Percentiles rank a stretch among this genome's conserved stretches.
phyloP scores from a whole-genome alignment of 306 rosid genomes.

The Gleditsia sinensis region DNA sequence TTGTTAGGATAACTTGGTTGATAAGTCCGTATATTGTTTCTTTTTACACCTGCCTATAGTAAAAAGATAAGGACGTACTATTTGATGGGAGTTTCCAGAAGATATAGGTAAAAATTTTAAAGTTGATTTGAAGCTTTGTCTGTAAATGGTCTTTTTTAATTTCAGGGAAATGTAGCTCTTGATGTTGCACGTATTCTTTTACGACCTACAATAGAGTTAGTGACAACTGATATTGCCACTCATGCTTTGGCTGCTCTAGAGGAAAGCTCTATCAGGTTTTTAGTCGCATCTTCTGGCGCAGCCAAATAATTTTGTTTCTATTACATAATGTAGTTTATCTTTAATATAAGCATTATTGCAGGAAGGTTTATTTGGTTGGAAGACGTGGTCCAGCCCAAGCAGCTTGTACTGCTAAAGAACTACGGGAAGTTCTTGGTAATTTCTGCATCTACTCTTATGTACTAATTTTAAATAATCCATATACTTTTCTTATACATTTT shows the following conservation, averaged over 20 bases:
- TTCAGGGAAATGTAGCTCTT: slow-evolving; percentile 97
- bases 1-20: background rate
- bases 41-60: background rate
- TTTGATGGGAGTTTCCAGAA: background rate
- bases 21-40: slow-evolving; percentile 1
- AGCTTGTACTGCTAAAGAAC: slow-evolving; percentile 93
- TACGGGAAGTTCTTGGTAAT: slow-evolving; percentile 92
- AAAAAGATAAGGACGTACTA: background rate
- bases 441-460: slow-evolving; percentile 26
- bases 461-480: background rate
- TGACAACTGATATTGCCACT: slow-evolving; percentile 78
- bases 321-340: slow-evolving; percentile 16
- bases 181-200: slow-evolving; percentile 89
- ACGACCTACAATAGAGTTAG: slow-evolving; percentile 71
- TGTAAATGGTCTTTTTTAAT: slow-evolving; percentile 26
- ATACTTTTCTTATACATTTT: slow-evolving; percentile 11
- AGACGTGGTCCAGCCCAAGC: slow-evolving; percentile 98
- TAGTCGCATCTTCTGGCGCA: slow-evolving; percentile 23
- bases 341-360: slow-evolving; percentile 38
- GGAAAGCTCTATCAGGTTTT: slow-evolving; percentile 83
- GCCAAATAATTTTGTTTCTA: slow-evolving; percentile 11
- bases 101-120: background rate
- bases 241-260: slow-evolving; percentile 79
- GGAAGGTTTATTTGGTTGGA: slow-evolving; percentile 93
- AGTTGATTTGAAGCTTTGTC: slow-evolving; percentile 19